Evolutionary conservation across 805 yeast genomes (phyloP), one percentile per base, ranked within the genome.

Genomic region (Starmerella apis): DNA sequence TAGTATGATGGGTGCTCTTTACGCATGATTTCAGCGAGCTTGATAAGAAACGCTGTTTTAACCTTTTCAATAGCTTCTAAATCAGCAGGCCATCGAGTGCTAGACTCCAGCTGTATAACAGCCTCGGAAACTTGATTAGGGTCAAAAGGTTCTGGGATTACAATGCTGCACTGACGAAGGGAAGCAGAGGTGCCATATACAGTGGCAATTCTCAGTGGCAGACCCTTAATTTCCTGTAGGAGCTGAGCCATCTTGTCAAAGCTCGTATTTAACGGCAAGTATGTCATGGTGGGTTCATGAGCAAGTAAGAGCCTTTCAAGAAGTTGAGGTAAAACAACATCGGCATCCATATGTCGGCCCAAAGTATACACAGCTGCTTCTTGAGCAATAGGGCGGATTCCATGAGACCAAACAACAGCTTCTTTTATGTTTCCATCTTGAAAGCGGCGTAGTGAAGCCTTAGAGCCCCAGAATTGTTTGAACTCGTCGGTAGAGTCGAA

Each of bases 61-160:
- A 95, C 83, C 60, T 83, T 81, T 64, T 92, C 97, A 48, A 87
- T 68, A 2, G 96, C 87, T 35, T 73, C 68, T 5, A 86, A 64
- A 63, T 92, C 96, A 65, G 85, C 94, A 2, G 99, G 99, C 99
- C 99, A 92, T 64, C 80, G 79, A n/a, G 77, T 74, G 2, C 95
- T 85, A 3, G 84, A 71, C 68, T 92, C 98, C 65, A 92, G 86
- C 65, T 88, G 95, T 32, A 92, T 63, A 9, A 92, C 73, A 14
- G 81, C 80, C 39, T 84, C 88, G 59, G 83, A 85, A 71, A 86
- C 78, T 14, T 41, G 45, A 19, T 48, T 31, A 9, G 62, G 61
- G 28, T 60, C 61, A 35, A 61, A 64, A 10, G 60, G 56, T 35
- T 79, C 85, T 0, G 97, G 97, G 55, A 78, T 80, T 49, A 81